These are phyloP conservation scores for Rhinocladiella mackenziei DNA, from an alignment of 2,329 filamentous ascomycete species.

Conservation along the genomic window DNA sequence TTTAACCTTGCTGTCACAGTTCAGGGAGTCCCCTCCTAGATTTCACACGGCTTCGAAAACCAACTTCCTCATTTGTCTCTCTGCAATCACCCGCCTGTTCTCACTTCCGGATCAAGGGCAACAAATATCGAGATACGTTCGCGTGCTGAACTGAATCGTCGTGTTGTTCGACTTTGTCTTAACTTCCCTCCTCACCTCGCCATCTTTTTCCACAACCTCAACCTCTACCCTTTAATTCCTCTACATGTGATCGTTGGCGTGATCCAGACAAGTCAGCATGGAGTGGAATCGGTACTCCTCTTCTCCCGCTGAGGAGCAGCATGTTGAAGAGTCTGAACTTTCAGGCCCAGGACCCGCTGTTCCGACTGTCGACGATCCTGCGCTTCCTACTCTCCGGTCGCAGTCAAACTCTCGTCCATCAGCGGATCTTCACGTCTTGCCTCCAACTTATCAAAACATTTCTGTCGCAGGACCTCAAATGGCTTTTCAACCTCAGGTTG, in stretches of 20 bases:
- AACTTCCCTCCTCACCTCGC: background rate
- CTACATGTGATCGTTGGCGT: constrained; percentile 1
- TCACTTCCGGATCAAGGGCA: constrained; percentile 14
- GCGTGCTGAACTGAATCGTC: no score
- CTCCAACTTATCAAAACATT: background rate
- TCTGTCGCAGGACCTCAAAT: background rate
- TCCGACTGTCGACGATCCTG: background rate
- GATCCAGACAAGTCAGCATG: constrained; percentile 10
- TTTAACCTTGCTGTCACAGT: background rate
- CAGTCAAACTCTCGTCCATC: background rate
- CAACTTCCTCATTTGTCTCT: no score
- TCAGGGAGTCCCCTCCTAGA: background rate
- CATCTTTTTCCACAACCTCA: background rate
- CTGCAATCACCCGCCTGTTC: no score
- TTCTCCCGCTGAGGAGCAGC: background rate
- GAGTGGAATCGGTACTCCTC: background rate
- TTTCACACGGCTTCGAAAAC: background rate
- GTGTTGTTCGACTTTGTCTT: no score
- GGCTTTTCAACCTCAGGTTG: background rate
- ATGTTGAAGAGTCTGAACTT: background rate
- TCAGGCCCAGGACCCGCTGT: background rate
- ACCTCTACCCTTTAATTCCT: constrained; percentile 3
- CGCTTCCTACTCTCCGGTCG: background rate
- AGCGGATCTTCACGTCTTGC: constrained; percentile 1
- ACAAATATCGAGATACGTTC: no score